Percentiles rank a stretch among this genome's conserved stretches.
Evolutionary conservation across 2,329 filamentous ascomycete species (phyloP).

Genomic region (Colletotrichum tamarilloi): DNA sequence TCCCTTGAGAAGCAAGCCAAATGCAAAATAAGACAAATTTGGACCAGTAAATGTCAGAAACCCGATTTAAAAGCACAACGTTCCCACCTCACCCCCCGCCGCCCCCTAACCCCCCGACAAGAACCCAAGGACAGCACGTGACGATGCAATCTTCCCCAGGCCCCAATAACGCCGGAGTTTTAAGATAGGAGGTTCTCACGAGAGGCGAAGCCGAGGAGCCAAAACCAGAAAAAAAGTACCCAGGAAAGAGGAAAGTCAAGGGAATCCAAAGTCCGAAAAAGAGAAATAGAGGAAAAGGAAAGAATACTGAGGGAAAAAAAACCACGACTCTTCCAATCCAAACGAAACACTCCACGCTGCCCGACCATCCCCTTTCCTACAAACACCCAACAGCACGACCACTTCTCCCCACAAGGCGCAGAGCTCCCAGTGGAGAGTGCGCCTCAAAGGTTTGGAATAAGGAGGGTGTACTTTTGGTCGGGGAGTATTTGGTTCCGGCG

Average conservation of each 20-base stretch:
- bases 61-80: slow-evolving; percentile 59
- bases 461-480: background rate
- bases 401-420: background rate
- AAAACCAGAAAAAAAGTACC: background rate
- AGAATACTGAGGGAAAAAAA: background rate
- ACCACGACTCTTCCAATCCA: background rate
- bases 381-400: slow-evolving; percentile 5
- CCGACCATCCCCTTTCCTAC: background rate
- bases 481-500: background rate
- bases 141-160: slow-evolving; percentile 43
- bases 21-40: background rate
- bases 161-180: slow-evolving; percentile 19
- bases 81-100: slow-evolving; percentile 47
- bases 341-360: background rate
- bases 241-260: background rate
- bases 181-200: slow-evolving; percentile 11
- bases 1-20: background rate
- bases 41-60: slow-evolving; percentile 51
- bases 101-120: slow-evolving; percentile 28
- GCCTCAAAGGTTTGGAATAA: background rate
- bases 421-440: slow-evolving; percentile 25
- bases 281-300: background rate
- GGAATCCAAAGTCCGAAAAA: background rate
- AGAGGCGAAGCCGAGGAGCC: slow-evolving; percentile 34
- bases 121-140: slow-evolving; percentile 43